phyloP scores from a whole-genome alignment of 768 basidiomycete genomes.

The Rhizopogon vesiculosus region DNA sequence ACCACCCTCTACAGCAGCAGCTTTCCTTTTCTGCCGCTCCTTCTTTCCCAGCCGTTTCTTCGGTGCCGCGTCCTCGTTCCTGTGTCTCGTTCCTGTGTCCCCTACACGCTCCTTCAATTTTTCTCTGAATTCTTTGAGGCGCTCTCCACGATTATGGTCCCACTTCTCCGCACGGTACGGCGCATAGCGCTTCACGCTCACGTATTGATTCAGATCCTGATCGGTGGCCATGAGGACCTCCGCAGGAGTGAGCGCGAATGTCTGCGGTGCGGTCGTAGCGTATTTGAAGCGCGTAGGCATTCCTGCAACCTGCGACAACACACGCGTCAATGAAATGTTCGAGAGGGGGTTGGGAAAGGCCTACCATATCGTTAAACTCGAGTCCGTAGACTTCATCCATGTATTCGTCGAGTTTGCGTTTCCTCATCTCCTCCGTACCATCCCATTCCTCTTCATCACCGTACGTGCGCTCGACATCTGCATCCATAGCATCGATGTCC shows the following conservation, averaged over 20 bases:
- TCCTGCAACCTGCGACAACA: constrained; percentile 41
- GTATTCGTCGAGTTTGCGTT: constrained; percentile 76
- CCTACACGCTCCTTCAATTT: constrained; percentile 45
- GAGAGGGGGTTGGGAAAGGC: constrained; percentile 19
- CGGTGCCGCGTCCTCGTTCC: constrained; percentile 18
- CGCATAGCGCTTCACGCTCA: constrained; percentile 86
- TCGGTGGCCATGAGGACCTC: constrained; percentile 93
- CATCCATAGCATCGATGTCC: constrained; percentile 45
- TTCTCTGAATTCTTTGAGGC: constrained; percentile 68
- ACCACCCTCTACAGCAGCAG: background rate
- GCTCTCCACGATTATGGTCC: constrained; percentile 59
- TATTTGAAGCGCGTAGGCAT: constrained; percentile 94
- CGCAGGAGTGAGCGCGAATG: constrained; percentile 68
- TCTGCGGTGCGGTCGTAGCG: constrained; percentile 55
- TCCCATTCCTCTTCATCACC: constrained; percentile 68
- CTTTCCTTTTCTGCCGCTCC: constrained; percentile 53
- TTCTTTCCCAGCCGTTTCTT: constrained; percentile 73
- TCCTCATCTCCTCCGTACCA: constrained; percentile 88
- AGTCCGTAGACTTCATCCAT: constrained; percentile 89
- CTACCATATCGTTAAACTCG: constrained; percentile 94
- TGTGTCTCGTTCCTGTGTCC: constrained; percentile 8
- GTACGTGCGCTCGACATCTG: constrained; percentile 51
- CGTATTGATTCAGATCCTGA: constrained; percentile 86
- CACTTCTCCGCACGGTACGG: constrained; percentile 77
- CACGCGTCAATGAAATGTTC: background rate